Evolutionary conservation across 1,284 basidiomycete species (phyloP).

Genomic region (Athelia sp.): DNA sequence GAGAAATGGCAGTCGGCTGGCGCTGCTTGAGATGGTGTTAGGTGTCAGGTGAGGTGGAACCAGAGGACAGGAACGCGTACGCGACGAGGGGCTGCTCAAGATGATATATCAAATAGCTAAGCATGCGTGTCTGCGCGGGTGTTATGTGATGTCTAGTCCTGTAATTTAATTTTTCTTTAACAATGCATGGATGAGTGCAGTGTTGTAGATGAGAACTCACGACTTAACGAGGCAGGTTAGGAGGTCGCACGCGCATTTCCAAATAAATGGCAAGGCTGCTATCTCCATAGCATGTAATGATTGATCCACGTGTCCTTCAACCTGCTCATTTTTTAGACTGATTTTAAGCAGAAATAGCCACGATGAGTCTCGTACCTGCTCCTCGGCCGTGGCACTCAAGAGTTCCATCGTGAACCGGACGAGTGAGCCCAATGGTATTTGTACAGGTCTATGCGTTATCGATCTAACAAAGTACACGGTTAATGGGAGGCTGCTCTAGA

Average conservation of each 20-base stretch:
- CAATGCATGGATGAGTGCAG: too few species aligned
- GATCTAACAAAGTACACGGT: conserved; percentile 32
- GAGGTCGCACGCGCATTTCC: conserved; percentile 47
- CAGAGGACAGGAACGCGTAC: conserved; percentile 33
- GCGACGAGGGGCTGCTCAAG: conserved; percentile 48
- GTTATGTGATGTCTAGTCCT: conserved; percentile 50
- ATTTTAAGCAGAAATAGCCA: too few species aligned
- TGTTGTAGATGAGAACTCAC: too few species aligned
- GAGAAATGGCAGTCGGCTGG: conserved; percentile 39
- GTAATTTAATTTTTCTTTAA: too few species aligned
- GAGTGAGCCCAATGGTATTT: conserved; percentile 64
- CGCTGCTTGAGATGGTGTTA: conserved; percentile 25
- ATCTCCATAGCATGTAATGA: conserved; percentile 48
- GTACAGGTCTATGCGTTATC: conserved; percentile 60
- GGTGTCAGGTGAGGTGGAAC: conserved; percentile 1
- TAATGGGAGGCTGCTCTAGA: conserved; percentile 1
- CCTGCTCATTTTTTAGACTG: too few species aligned
- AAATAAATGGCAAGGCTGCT: conserved; percentile 47
- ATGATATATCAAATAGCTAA: conserved; percentile 48
- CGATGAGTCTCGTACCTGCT: too few species aligned
- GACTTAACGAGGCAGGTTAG: conserved; percentile 41
- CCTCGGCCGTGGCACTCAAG: conserved; percentile 54
- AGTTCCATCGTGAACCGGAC: conserved; percentile 47
- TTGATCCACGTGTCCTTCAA: conserved; percentile 43
- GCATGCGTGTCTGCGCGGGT: conserved; percentile 44